Conservation (phyloP, 768 basidiomycete genomes). For the Leccinum fibrillosum region DNA sequence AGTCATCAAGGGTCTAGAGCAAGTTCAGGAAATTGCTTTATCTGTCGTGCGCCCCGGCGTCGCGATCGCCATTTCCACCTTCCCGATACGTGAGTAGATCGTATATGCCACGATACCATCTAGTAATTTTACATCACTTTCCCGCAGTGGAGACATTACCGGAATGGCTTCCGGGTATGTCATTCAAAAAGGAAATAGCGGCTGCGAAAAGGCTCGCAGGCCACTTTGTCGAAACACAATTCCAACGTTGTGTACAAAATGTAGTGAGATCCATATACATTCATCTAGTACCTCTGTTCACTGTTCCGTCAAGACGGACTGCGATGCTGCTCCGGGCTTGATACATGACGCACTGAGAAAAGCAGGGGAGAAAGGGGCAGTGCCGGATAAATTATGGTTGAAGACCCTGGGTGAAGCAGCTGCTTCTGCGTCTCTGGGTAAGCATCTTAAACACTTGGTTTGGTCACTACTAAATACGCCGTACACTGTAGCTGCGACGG, state of each 20-base stretch:
- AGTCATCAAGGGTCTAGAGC: not conserved
- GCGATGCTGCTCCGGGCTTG: not conserved
- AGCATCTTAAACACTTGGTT: not conserved
- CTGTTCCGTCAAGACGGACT: not conserved
- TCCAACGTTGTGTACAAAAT: conserved; percentile 3
- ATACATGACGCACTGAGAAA: conserved; percentile 5
- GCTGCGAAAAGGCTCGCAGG: not conserved
- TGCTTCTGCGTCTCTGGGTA: conserved; percentile 11
- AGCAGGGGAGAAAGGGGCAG: not conserved
- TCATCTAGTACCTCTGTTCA: not conserved
- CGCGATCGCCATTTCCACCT: not conserved
- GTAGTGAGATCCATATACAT: not conserved
- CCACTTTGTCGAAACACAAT: conserved; percentile 5
- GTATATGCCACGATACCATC: not conserved
- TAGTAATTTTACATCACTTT: not conserved
- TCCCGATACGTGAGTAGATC: conserved; percentile 7
- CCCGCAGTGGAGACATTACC: not conserved
- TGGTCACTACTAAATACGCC: not conserved
- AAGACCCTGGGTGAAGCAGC: conserved; percentile 3
- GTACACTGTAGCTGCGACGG: not conserved
- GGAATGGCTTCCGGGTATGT: conserved; percentile 15
- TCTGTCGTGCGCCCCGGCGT: not conserved
- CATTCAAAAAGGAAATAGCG: conserved; percentile 5
- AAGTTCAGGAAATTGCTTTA: not conserved
- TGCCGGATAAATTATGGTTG: conserved; percentile 3